Percentiles rank a stretch among this genome's conserved stretches.
phyloP scores from a whole-genome alignment of 164 flowering plant genomes.

The Taxillus chinensis region DNA sequence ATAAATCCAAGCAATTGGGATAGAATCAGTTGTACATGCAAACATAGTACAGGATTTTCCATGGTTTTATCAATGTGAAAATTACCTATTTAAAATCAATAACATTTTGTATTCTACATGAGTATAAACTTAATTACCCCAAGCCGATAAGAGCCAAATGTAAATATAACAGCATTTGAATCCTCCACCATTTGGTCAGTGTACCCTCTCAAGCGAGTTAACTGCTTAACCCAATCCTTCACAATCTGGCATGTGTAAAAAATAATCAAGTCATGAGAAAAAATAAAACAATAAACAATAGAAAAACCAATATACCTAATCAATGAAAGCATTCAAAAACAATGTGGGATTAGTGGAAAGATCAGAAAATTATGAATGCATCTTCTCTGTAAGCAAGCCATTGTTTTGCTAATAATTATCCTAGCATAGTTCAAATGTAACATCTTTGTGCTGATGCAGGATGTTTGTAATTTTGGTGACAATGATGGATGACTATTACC shows the following conservation, averaged over 20 bases:
- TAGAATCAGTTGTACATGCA: no score
- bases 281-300: neutral
- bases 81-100: neutral
- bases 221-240: conserved; percentile 81
- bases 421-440: no score
- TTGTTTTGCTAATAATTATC: no score
- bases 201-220: conserved; percentile 79
- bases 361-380: no score
- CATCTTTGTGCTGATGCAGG: no score
- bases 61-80: neutral
- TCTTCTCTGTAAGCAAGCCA: no score
- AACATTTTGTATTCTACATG: neutral
- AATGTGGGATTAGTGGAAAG: no score
- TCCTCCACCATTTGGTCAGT: conserved; percentile 92
- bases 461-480: no score
- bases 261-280: neutral
- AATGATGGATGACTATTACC: no score
- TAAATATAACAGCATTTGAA: conserved; percentile 84
- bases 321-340: neutral
- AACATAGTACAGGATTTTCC: no score
- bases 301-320: neutral
- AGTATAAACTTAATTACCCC: conserved; percentile 44
- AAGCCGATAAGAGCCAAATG: conserved; percentile 88
- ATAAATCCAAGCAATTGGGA: no score
- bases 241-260: conserved; percentile 43